A percentile compares a stretch with the other conserved stretches of the same genome.
These are phyloP conservation scores for Marasmius sp. DNA, from an alignment of 1,284 basidiomycete genomes.

Conservation along the genomic window DNA sequence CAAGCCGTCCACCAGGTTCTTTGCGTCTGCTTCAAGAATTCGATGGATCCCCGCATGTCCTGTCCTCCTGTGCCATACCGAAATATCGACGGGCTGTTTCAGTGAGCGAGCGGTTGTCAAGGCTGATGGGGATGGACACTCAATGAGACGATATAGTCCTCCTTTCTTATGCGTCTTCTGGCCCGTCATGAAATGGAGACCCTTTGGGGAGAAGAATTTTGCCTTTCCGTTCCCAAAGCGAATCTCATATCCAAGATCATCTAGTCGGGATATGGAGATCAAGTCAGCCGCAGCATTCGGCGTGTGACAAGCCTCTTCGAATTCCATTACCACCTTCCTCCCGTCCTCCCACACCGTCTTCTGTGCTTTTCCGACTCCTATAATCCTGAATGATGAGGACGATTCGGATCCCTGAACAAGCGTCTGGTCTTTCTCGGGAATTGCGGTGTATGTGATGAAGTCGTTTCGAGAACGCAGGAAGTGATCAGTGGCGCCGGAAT, in stretches of 20 bases:
- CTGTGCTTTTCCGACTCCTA: neutral
- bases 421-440: neutral
- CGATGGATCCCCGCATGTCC: neutral
- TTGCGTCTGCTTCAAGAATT: neutral
- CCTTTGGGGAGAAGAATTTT: neutral
- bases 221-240: neutral
- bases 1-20: constrained; percentile 6
- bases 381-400: neutral
- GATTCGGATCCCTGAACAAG: neutral
- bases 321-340: neutral
- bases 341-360: neutral
- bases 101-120: neutral
- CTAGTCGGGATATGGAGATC: neutral
- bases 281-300: neutral
- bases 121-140: neutral
- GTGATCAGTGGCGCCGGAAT: constrained; percentile 5
- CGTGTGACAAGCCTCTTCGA: constrained; percentile 2
- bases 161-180: neutral
- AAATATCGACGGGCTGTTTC: neutral
- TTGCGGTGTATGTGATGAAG: constrained; percentile 3
- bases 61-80: constrained; percentile 1
- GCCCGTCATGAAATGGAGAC: neutral
- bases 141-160: neutral
- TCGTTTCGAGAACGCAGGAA: neutral
- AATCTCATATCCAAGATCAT: neutral